Base-by-base conservation (phyloP, 116 monocot genomes). In the Cymodocea nodosa region DNA sequence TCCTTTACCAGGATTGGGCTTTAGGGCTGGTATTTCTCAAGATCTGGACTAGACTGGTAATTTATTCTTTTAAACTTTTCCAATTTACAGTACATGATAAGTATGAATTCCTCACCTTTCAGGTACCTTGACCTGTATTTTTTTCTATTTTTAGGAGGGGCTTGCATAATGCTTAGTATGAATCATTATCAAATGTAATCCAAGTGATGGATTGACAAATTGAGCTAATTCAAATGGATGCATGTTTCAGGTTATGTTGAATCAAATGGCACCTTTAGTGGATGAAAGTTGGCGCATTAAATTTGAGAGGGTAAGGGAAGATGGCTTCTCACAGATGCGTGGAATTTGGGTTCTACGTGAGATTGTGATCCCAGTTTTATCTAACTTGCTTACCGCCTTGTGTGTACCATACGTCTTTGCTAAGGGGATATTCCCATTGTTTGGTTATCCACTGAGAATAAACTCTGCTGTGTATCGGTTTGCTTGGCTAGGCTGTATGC, bases 1-100 rank as follows among this genome's bases (percentile, higher is more conserved):
- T 97, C 18, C 61, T 97, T 44, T 97, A 97, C 68, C 97, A 97
- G 71, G 97, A 97, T 69, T 97, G 97, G 97, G 97, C 91, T 60
- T 67, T 97, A 52, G 97, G 97, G 13, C 67, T 97, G 4, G 85
- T 97, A 59, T 91, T 91, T 75, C 80, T 97, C 6, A 97, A 97
- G 73, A 87, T 91, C 37, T 97, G 97, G 97, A 97, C 92, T 52
- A 79, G 85, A 70, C 73, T 97, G 91, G 97, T 91, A 83, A 35
- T 14, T 63, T 15, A 35, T 75, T 48, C 10, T 52, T 36, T 50
- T 54, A 30, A 51, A 0, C 40, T 40, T 16, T 54, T 54, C 15
- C 15, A 54, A 5, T 54, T 54, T 20, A 6, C n/a, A 6, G 6
- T n/a, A 54, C 20, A 54, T 16, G 10, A 16, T 16, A 16, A 54